phyloP scores from a whole-genome alignment of 495 filamentous ascomycete species.

The Neurospora intermedia region DNA sequence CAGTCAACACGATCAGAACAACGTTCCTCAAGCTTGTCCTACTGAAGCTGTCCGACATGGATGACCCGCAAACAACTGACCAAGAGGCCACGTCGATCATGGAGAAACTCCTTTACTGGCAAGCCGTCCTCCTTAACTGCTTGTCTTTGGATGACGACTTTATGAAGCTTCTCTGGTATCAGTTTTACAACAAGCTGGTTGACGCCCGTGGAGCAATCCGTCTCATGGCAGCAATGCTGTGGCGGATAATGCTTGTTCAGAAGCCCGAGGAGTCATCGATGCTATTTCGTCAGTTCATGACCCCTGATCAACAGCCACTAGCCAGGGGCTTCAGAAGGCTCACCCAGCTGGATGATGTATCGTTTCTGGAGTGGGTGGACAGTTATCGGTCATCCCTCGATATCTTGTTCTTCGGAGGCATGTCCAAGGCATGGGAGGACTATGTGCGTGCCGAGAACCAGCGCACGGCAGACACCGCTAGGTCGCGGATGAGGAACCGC shows the following conservation, averaged over 20 bases:
- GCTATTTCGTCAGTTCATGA: conserved; percentile 58
- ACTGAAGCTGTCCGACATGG: conserved; percentile 72
- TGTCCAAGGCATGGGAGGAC: conserved; percentile 73
- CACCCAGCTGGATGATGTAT: conserved; percentile 72
- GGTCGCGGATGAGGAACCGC: conserved; percentile 55
- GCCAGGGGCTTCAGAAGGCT: conserved; percentile 71
- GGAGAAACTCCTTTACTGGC: conserved; percentile 87
- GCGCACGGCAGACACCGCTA: conserved; percentile 60
- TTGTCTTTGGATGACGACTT: conserved; percentile 64
- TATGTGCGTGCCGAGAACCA: conserved; percentile 74
- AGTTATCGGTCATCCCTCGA: conserved; percentile 73
- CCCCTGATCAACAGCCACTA: conserved; percentile 58
- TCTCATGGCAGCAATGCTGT: conserved; percentile 69
- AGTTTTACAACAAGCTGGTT: conserved; percentile 76
- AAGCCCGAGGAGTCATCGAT: conserved; percentile 73
- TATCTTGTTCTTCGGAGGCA: conserved; percentile 60
- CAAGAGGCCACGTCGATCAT: conserved; percentile 55
- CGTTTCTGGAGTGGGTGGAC: conserved; percentile 83
- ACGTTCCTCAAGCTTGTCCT: conserved; percentile 68
- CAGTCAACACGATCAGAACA: conserved; percentile 59
- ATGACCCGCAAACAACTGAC: conserved; percentile 47
- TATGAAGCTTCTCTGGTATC: conserved; percentile 75
- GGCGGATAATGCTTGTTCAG: conserved; percentile 86
- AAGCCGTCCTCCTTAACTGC: conserved; percentile 72
- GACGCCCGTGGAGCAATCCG: conserved; percentile 52